Evolutionary conservation across 2,329 filamentous ascomycete species (phyloP).

Genomic region (Fusarium setosum): DNA sequence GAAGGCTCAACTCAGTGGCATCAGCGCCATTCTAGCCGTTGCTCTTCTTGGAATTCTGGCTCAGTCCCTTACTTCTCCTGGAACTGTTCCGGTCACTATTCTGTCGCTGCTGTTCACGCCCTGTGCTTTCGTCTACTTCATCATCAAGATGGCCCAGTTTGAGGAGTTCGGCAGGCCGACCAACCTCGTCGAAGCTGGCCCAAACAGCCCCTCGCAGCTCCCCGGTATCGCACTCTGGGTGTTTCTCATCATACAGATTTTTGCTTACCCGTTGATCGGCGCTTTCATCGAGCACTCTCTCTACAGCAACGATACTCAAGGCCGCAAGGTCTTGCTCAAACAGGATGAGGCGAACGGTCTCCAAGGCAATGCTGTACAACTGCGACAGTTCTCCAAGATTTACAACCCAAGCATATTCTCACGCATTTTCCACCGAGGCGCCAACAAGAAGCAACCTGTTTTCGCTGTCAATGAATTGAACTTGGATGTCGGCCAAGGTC

Average conservation of each 20-base stretch:
- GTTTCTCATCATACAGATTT: slow-evolving; percentile 80
- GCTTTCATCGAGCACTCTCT: slow-evolving; percentile 78
- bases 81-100: slow-evolving; percentile 72
- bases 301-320: slow-evolving; percentile 78
- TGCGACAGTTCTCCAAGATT: slow-evolving; percentile 81
- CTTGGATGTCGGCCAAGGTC: slow-evolving; percentile 77
- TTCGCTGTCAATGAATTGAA: slow-evolving; percentile 82
- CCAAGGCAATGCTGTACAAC: slow-evolving; percentile 69
- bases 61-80: slow-evolving; percentile 75
- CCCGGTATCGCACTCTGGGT: slow-evolving; percentile 83
- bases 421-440: slow-evolving; percentile 59
- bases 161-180: slow-evolving; percentile 71
- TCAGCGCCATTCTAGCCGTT: slow-evolving; percentile 77
- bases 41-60: slow-evolving; percentile 84
- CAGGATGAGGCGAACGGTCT: slow-evolving; percentile 41
- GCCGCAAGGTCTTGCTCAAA: slow-evolving; percentile 62
- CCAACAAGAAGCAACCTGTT: slow-evolving; percentile 67
- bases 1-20: slow-evolving; percentile 88
- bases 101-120: slow-evolving; percentile 85
- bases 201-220: slow-evolving; percentile 73
- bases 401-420: slow-evolving; percentile 76
- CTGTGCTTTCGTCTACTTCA: slow-evolving; percentile 88
- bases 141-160: slow-evolving; percentile 80
- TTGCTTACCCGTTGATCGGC: slow-evolving; percentile 81
- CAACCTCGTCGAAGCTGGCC: slow-evolving; percentile 71